Conservation (phyloP, 257 asterid genomes). For the Fraxinus cuspidata region DNA sequence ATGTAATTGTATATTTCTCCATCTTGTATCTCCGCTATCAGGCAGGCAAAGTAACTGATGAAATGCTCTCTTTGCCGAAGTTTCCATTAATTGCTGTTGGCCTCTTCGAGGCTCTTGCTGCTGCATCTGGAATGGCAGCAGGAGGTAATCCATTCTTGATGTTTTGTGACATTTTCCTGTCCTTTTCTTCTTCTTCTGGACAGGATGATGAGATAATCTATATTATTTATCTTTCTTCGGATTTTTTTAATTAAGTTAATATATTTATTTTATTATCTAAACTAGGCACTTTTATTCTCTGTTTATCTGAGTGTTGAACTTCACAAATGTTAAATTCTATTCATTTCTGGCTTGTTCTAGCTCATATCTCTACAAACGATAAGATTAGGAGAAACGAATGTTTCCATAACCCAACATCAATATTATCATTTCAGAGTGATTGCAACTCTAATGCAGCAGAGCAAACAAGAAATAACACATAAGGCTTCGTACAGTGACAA, state of each 20-base stretch:
- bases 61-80: slow-evolving; percentile 94
- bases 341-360: neutral
- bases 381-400: neutral
- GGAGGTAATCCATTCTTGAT: neutral
- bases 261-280: neutral
- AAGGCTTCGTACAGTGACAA: neutral
- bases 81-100: slow-evolving; percentile 77
- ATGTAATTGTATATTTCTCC: slow-evolving; percentile 84
- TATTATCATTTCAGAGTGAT: neutral
- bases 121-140: slow-evolving; percentile 39
- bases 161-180: neutral
- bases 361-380: neutral
- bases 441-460: neutral
- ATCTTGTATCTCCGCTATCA: slow-evolving; percentile 77
- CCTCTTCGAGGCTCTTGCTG: slow-evolving; percentile 94
- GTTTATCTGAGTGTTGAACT: neutral
- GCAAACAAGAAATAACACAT: neutral
- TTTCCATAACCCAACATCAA: neutral
- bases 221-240: neutral
- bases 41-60: slow-evolving; percentile 86
- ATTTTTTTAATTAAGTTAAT: neutral
- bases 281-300: neutral
- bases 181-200: neutral
- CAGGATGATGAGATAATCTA: neutral
- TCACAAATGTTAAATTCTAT: neutral